Base-by-base conservation (phyloP, 176 grass and related monocot species). In the Chrysopogon serrulatus region DNA sequence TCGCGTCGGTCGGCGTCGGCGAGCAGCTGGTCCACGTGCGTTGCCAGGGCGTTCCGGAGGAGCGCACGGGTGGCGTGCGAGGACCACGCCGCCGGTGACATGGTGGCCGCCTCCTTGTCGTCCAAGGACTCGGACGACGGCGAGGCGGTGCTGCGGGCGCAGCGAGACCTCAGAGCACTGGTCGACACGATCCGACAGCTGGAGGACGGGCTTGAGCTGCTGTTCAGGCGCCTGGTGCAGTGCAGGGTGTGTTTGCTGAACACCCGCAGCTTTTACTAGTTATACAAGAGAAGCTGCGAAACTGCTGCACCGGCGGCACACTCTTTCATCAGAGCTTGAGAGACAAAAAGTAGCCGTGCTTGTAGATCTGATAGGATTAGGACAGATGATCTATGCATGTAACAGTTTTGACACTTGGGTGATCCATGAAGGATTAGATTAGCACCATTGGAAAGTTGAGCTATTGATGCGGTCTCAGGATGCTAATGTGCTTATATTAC, bases 191-290 rank as follows among this genome's bases (percentile, higher is more conserved):
- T 90, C 47, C 73, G 74, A 27, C 35, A 27, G 14, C 82, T 93
- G 16, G 88, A 93, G 78, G 79, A 82, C 17, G 85, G 77, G 66
- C n/a, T 88, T 32, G 88, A 90, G 63, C 64, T 77, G 12, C 68
- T 88, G 23, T 88, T 93, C 78, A 69, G 85, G 67, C 76, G 78
- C 7, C 42, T 93, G 33, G 74, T 90, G 81, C 82, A 90, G 6
- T 74, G 56, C 76, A 93, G 87, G 69, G 85, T 84, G 34, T 79
- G 79, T 49, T 63, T 93, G 60, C 91, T 87, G 9, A 85, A 93
- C 77, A 85, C 85, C 45, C 8, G 57, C 60, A 90, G 87, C 85
- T 78, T 33, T 74, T 83, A 65, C n/a, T n/a, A 65, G 44, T 39
- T 31, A 8, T 32, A n/a, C n/a, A n/a, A n/a, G n/a, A 14, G 54